Evolutionary conservation across 495 filamentous ascomycete genomes (phyloP).

Genomic region (Coniosporium apollinis): DNA sequence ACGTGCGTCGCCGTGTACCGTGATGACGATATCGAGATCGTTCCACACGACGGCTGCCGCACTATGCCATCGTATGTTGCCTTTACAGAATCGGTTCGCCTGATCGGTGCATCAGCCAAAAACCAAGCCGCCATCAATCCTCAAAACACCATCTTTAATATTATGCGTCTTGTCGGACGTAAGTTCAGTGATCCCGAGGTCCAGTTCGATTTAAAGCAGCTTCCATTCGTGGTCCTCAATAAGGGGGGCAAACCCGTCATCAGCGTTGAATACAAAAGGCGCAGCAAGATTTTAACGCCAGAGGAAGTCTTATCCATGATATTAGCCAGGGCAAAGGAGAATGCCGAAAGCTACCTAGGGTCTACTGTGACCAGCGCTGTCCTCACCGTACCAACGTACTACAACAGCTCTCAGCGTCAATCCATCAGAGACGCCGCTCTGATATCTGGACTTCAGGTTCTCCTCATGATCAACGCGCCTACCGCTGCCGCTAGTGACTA

Average conservation of each 20-base stretch:
- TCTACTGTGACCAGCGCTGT: constrained; percentile 96
- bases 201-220: constrained; percentile 33
- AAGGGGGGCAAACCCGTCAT: constrained; percentile 29
- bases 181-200: constrained; percentile 31
- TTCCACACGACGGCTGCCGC: constrained; percentile 97
- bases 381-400: constrained; percentile 96
- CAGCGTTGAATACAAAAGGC: constrained; percentile 30
- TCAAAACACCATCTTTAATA: constrained; percentile 92
- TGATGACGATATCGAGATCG: constrained; percentile 76
- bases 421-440: constrained; percentile 97
- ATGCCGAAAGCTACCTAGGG: constrained; percentile 89
- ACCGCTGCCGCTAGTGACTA: constrained; percentile 95
- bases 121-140: constrained; percentile 99
- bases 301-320: constrained; percentile 37
- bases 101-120: constrained; percentile 98
- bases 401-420: constrained; percentile 99
- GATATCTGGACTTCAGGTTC: constrained; percentile 91
- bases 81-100: constrained; percentile 94
- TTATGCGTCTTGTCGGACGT: constrained; percentile 70
- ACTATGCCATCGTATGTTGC: constrained; percentile 97
- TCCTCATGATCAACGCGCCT: constrained; percentile 99
- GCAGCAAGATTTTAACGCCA: constrained; percentile 29
- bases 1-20: constrained; percentile 96
- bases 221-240: constrained; percentile 32
- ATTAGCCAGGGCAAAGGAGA: constrained; percentile 71